Conservation (phyloP, 2,329 filamentous ascomycete species). For the Esteya vermicola region DNA sequence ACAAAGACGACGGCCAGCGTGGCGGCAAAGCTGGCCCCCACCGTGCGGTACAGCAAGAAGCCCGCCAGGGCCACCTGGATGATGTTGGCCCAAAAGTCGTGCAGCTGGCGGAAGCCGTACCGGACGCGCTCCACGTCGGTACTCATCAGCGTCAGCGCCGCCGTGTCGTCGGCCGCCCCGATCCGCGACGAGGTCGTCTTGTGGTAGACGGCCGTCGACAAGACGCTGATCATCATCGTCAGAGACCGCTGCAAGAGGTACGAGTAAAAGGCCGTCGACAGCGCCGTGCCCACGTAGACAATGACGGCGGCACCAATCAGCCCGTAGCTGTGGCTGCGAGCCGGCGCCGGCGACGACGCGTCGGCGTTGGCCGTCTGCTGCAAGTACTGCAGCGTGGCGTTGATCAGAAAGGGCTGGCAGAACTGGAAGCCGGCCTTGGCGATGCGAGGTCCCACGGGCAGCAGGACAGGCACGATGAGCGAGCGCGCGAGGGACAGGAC, state of each 20-base stretch:
- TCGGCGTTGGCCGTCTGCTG: constrained; percentile 5
- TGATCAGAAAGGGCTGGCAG: constrained; percentile 20
- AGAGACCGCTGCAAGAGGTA: constrained; percentile 23
- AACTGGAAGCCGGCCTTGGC: constrained; percentile 16
- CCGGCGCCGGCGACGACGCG: not conserved
- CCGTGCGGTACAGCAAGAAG: constrained; percentile 10
- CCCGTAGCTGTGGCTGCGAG: constrained; percentile 21
- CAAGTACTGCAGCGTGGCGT: constrained; percentile 17
- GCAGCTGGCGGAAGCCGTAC: constrained; percentile 12
- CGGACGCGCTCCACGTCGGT: constrained; percentile 17
- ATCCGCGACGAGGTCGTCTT: constrained; percentile 14
- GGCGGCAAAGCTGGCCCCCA: constrained; percentile 9
- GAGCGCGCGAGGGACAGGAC: constrained; percentile 8
- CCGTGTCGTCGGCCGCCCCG: constrained; percentile 7
- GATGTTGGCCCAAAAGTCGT: constrained; percentile 14
- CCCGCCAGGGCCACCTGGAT: constrained; percentile 9
- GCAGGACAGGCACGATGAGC: constrained; percentile 10
- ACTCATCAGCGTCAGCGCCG: constrained; percentile 19
- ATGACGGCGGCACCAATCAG: constrained; percentile 25
- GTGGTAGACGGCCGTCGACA: constrained; percentile 19
- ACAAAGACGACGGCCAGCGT: constrained; percentile 9
- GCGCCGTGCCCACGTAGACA: constrained; percentile 25
- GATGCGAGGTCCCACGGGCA: constrained; percentile 15
- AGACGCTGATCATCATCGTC: constrained; percentile 15
- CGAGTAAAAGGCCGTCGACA: constrained; percentile 23